Evolutionary conservation across 2,329 filamentous ascomycete genomes (phyloP).

Genomic region (Scorias spongiosa): DNA sequence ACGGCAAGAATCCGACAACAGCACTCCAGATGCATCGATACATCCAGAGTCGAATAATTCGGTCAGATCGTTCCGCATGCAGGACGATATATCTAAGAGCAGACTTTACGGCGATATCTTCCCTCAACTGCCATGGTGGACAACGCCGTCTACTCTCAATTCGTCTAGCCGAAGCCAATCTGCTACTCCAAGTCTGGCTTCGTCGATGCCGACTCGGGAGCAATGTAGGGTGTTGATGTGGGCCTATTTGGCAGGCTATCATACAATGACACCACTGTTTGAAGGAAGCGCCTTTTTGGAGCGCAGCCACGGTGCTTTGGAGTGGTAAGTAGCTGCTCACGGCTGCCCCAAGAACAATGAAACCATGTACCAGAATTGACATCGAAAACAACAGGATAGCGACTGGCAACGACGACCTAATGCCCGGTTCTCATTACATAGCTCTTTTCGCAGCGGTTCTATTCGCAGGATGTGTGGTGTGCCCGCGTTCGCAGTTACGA

Average conservation of each 20-base stretch:
- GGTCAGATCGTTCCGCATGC: conserved; percentile 6
- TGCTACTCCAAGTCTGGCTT: conserved; percentile 1
- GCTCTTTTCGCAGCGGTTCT: conserved; percentile 9
- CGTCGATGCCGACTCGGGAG: conserved; percentile 1
- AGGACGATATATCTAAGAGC: conserved; percentile 3
- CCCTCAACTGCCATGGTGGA: conserved; percentile 9
- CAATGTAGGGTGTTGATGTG: conserved; percentile 10
- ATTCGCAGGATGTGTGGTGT: conserved; percentile 12
- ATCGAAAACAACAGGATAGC: conserved; percentile 3
- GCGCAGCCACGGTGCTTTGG: conserved; percentile 8
- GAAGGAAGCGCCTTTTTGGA: conserved; percentile 7
- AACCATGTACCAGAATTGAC: neutral
- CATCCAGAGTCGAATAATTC: neutral
- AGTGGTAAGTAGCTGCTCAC: conserved; percentile 4
- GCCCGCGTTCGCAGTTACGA: conserved; percentile 7
- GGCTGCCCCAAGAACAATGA: neutral
- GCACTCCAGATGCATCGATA: no score
- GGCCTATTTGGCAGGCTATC: conserved; percentile 10
- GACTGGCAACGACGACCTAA: conserved; percentile 7
- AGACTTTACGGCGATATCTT: conserved; percentile 8
- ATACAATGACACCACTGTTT: conserved; percentile 8
- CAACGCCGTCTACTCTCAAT: conserved; percentile 7
- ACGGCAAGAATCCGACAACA: neutral
- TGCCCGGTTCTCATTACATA: conserved; percentile 9
- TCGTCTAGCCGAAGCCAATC: conserved; percentile 7